Conservation (phyloP, 2,329 filamentous ascomycete genomes). For the Aspergillus brunneoviolaceus region DNA sequence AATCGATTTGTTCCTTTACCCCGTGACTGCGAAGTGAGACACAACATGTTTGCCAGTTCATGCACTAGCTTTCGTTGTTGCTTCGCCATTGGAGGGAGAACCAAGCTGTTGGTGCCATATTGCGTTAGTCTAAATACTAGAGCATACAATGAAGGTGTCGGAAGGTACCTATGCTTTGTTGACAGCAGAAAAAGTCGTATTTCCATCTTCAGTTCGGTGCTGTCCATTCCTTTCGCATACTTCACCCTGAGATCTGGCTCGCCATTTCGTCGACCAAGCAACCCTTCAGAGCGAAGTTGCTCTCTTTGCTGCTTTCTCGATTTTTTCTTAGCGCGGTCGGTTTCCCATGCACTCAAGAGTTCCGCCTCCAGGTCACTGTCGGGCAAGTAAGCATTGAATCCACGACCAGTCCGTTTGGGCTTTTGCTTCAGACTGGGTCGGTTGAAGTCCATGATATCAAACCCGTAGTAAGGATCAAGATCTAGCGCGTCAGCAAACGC, state of each 20-base stretch:
- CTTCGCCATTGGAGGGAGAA: slow-evolving; percentile 82
- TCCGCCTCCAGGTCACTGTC: slow-evolving; percentile 67
- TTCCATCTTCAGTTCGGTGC: slow-evolving; percentile 70
- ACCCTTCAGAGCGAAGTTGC: slow-evolving; percentile 63
- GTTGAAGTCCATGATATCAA: slow-evolving; percentile 84
- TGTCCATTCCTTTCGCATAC: slow-evolving; percentile 69
- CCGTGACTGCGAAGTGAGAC: slow-evolving; percentile 78
- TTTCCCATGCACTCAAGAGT: slow-evolving; percentile 62
- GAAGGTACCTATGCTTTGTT: slow-evolving; percentile 61
- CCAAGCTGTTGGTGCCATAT: slow-evolving; percentile 53
- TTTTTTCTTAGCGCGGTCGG: slow-evolving; percentile 70
- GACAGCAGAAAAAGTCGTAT: slow-evolving; percentile 69
- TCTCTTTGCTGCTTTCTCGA: slow-evolving; percentile 69
- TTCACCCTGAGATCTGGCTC: slow-evolving; percentile 66
- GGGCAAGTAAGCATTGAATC: slow-evolving; percentile 56
- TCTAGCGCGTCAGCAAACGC: slow-evolving; percentile 60
- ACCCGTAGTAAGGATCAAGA: slow-evolving; percentile 63
- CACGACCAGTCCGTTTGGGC: slow-evolving; percentile 61
- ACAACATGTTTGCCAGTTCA: slow-evolving; percentile 70
- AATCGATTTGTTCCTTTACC: slow-evolving; percentile 72
- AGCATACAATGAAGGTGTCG: not conserved
- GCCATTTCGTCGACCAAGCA: slow-evolving; percentile 58
- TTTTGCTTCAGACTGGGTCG: slow-evolving; percentile 66
- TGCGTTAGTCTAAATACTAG: not conserved
- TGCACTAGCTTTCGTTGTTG: slow-evolving; percentile 75